Percentiles rank a stretch among this genome's conserved stretches.
Conservation (phyloP, 208 protist genomes). For the Leishmania aethiopica region DNA sequence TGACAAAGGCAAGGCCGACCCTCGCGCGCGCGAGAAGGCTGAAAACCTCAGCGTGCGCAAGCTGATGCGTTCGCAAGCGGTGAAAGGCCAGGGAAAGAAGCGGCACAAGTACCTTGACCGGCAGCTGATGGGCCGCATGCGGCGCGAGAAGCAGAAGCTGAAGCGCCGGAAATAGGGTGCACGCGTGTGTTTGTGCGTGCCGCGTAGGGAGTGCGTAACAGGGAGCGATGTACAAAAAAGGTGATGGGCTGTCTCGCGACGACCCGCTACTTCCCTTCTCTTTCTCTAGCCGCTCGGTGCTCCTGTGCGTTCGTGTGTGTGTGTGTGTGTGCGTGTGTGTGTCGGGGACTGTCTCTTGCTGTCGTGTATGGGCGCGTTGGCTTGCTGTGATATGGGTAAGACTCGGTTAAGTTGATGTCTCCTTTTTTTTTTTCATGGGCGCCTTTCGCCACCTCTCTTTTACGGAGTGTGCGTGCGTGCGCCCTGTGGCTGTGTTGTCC, state of each 20-base stretch:
- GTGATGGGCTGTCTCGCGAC: neutral
- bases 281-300: neutral
- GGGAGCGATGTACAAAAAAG: neutral
- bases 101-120: constrained; percentile 83
- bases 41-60: constrained; percentile 75
- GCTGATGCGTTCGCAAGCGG: constrained; percentile 87
- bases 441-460: neutral
- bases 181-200: neutral
- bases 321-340: constrained; percentile 2
- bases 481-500: neutral
- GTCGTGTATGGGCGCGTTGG: neutral
- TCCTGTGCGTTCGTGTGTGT: constrained; percentile 1
- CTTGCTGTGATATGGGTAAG: neutral
- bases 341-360: no score
- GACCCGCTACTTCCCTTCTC: neutral
- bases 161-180: constrained; percentile 21
- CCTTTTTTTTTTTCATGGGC: neutral
- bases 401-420: neutral
- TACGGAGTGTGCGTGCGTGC: neutral
- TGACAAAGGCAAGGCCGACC: constrained; percentile 91
- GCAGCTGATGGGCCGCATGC: constrained; percentile 78
- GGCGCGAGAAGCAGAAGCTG: constrained; percentile 50
- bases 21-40: constrained; percentile 83
- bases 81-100: constrained; percentile 82
- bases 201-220: neutral